Base-by-base conservation (phyloP, 257 asterid species). In the Solanum infundibuliforme region DNA sequence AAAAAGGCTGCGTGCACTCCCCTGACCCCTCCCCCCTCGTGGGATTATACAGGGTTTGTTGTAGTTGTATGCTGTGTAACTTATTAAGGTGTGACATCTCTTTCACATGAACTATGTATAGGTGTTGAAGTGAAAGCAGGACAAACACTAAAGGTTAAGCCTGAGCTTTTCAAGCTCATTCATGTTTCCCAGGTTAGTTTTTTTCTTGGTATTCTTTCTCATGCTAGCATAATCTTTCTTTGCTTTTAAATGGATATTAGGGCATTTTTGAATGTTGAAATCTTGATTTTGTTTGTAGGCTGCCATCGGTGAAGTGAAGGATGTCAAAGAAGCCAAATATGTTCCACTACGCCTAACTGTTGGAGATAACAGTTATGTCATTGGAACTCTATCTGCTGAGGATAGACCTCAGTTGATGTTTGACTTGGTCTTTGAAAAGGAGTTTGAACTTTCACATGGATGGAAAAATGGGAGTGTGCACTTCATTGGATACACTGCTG, bases 371-470 rank as follows among this genome's bases (percentile, higher is more conserved):
- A 83, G 41, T 31, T 93, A 86, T 36, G 87, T 94, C 10, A 87
- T 96, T 1, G 98, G 98, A 60, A 16, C 90, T 21, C 98, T 96
- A 55, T 86, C 98, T 0, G 91, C 93, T 1, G 95, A 88, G 84
- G 93, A 89, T 1, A 91, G 92, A 21, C 86, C 96, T 20, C 98
- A 96, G 35, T 4, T 94, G 85, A 89, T 91, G 94, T 90, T 92
- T 72, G 98, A 95, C 87, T 89, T 95, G 90, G 96, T 94, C 1
- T 90, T 95, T 35, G 94, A 94, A 89, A 96, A 60, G 83, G 94
- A 94, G 31, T 96, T 96, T 91, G 98, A 93, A 79, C 93, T 96
- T 86, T 96, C 98, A 11, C 98, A 96, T 89, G 98, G 90, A 82
- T 94, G 91, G 91, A 93, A 95, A 71, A 88, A 87, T 68, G 98